Percentiles rank a stretch among this genome's conserved stretches.
Evolutionary conservation across 2,329 filamentous ascomycete species (phyloP).

Genomic region (Epichloe gansuensis): DNA sequence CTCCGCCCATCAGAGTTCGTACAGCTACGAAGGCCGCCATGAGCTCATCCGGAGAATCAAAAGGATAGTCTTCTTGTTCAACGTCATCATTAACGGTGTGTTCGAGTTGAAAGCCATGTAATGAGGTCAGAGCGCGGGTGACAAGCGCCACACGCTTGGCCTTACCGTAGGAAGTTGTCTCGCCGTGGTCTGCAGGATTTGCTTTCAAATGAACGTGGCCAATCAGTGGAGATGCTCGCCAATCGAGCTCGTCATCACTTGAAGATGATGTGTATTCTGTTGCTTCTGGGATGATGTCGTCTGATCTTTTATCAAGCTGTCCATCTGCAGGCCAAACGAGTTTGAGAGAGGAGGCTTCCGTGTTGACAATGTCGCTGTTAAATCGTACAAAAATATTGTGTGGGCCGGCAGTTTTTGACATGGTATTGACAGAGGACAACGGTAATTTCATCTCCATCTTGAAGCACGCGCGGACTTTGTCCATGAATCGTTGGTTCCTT

Average conservation of each 20-base stretch:
- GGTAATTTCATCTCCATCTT: constrained; percentile 33
- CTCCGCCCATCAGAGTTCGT: constrained; percentile 45
- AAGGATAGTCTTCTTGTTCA: constrained; percentile 2
- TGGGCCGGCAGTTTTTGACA: constrained; percentile 16
- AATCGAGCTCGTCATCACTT: constrained; percentile 9
- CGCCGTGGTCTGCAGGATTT: background rate
- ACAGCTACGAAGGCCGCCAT: constrained; percentile 47
- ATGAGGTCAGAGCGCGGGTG: constrained; percentile 18
- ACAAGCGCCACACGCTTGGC: constrained; percentile 19
- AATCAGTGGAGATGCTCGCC: background rate
- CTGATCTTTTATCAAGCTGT: constrained; percentile 13
- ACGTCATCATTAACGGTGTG: background rate
- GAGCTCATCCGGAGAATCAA: constrained; percentile 21
- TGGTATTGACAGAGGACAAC: constrained; percentile 13
- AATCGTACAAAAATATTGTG: constrained; percentile 22
- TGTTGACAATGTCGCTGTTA: constrained; percentile 6
- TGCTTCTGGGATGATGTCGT: background rate
- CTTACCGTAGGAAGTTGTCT: constrained; percentile 1
- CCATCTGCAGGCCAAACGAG: constrained; percentile 15
- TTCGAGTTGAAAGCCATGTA: constrained; percentile 5
- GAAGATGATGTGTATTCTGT: constrained; percentile 5
- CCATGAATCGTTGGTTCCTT: constrained; percentile 12
- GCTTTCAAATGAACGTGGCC: background rate
- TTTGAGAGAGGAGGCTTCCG: background rate
- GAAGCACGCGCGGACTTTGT: constrained; percentile 27